Base-by-base conservation (phyloP, 768 basidiomycete genomes). In the Pulveroboletus sp. region DNA sequence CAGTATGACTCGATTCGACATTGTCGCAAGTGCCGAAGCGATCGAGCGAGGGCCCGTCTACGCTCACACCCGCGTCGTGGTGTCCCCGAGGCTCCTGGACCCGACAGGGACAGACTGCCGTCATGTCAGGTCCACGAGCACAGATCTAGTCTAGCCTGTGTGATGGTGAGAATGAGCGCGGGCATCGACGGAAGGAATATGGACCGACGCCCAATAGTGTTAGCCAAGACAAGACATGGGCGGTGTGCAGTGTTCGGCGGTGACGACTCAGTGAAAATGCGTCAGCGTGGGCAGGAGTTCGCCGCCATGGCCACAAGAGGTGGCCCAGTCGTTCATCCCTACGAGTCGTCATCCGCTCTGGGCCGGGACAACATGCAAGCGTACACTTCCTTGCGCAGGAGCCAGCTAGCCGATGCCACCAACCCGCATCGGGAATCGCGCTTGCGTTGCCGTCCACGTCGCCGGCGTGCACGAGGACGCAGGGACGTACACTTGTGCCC, bases 381-480 rank as follows among this genome's bases (percentile, higher is more conserved):
- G 21, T 46, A 24, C n/a, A 28, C 36, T 13, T 31, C 24, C 43
- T 39, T 43, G 49, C 42, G 21, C 40, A 41, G 27, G 38, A 17
- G 37, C 14, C 38, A 6, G 6, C 30, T 49, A 59, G 42, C 44
- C 53, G 44, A 53, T 31, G 15, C 39, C 35, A 38, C 39, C 8
- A 15, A 15, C 40, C 18, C 39, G 24, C 48, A 32, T 45, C 50
- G 48, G 32, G 48, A 52, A 36, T 57, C 55, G 39, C 15, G 41
- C 41, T 46, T 17, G 30, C 24, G 36, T 49, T 38, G 32, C 37
- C 28, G 49, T 50, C 28, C 21, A n/a, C 21, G 43, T 45, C 30
- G 33, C 38, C 33, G 11, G 26, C 17, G 37, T 42, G 26, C 53
- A 57, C 35, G 53, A 57, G 58, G 60, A 46, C 42, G 42, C 53